Evolutionary conservation across 306 rosid genomes (phyloP).

Genomic region (Acacia acuminata): DNA sequence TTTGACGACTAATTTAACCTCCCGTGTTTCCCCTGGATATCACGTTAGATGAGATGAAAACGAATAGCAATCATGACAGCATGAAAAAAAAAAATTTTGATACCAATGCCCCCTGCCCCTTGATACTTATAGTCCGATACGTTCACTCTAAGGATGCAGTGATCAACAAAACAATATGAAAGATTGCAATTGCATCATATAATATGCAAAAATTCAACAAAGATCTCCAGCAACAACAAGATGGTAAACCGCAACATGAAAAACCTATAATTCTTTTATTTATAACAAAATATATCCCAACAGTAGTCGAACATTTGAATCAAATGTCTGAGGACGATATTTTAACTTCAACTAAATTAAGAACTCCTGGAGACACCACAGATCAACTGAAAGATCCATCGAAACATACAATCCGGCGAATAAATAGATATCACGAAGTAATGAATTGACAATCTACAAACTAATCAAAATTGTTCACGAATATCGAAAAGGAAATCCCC

Average conservation of each 20-base stretch:
- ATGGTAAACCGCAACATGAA: neutral
- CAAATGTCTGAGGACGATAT: constrained; percentile 12
- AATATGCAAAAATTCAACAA: constrained; percentile 19
- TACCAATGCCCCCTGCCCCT: constrained; percentile 12
- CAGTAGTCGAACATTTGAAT: constrained; percentile 7
- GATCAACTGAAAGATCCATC: constrained; percentile 47
- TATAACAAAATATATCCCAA: neutral
- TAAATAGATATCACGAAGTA: neutral
- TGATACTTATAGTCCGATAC: neutral
- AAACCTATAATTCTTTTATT: neutral
- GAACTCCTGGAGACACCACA: constrained; percentile 19
- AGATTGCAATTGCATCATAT: constrained; percentile 4
- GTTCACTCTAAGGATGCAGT: constrained; percentile 20
- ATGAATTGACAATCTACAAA: constrained; percentile 33
- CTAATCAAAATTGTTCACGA: constrained; percentile 34
- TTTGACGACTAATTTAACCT: neutral
- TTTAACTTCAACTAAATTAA: constrained; percentile 13
- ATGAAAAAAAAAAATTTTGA: neutral
- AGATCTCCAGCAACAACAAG: neutral
- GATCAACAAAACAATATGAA: neutral
- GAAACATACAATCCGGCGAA: constrained; percentile 8
- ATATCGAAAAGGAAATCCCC: constrained; percentile 19
- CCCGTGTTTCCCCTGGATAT: neutral
- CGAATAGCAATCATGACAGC: constrained; percentile 14
- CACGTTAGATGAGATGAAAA: neutral